These are phyloP conservation scores for Suillus sp. DNA, from an alignment of 768 basidiomycete species.

Conservation along the genomic window DNA sequence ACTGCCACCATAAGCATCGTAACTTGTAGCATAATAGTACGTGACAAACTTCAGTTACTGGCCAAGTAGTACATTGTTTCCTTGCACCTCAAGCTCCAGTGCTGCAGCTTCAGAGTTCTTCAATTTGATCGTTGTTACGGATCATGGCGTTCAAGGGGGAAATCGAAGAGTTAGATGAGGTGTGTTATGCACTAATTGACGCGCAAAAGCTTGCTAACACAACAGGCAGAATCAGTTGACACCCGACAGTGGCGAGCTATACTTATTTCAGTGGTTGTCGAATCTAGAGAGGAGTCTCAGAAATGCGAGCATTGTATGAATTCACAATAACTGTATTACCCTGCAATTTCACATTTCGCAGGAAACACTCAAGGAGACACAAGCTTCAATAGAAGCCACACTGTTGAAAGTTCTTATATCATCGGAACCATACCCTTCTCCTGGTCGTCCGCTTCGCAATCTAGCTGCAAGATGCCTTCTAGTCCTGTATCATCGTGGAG, in stretches of 20 bases:
- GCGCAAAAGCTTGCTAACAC: neutral
- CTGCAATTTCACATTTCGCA: constrained; percentile 31
- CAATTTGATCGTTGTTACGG: neutral
- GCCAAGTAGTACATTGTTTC: neutral
- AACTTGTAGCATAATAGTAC: too few species aligned
- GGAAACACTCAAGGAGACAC: constrained; percentile 68
- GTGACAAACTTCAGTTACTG: neutral
- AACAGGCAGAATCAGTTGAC: constrained; percentile 58
- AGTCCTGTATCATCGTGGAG: constrained; percentile 73
- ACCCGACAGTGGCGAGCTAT: constrained; percentile 79
- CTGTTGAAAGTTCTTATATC: constrained; percentile 71
- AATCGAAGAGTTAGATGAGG: constrained; percentile 35
- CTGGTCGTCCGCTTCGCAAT: constrained; percentile 85
- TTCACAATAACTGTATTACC: neutral
- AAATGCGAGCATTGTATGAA: constrained; percentile 48
- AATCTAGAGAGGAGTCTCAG: constrained; percentile 60
- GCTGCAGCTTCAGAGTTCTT: neutral
- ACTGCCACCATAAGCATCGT: neutral
- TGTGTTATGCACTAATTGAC: constrained; percentile 20
- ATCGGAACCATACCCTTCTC: constrained; percentile 68
- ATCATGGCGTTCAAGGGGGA: constrained; percentile 29
- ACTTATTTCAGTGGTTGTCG: constrained; percentile 83
- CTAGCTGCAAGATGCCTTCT: constrained; percentile 78
- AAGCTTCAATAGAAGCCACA: constrained; percentile 60
- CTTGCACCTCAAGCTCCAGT: neutral